A percentile compares a stretch with the other conserved stretches of the same genome.
These are phyloP conservation scores for Sporothrix mexicana DNA, from an alignment of 2,329 filamentous ascomycete genomes.

Conservation along the genomic window DNA sequence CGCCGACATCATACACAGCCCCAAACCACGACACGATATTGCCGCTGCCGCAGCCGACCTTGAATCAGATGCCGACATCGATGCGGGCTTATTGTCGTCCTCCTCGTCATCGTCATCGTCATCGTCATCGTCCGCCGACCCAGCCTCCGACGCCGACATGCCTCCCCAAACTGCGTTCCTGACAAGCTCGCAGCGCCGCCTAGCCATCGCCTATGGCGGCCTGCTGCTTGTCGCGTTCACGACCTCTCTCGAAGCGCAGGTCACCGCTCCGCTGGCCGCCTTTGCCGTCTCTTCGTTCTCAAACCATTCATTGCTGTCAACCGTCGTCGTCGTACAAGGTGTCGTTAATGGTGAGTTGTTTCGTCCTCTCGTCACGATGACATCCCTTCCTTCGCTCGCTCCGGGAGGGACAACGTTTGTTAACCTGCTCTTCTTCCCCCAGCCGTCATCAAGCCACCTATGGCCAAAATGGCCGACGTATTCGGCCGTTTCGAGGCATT, in stretches of 20 bases:
- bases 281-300: constrained; percentile 69
- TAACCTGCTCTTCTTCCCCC: constrained; percentile 23
- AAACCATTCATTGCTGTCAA: constrained; percentile 68
- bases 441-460: constrained; percentile 65
- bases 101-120: not conserved
- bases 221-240: constrained; percentile 67
- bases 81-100: not conserved
- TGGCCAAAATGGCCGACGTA: constrained; percentile 66
- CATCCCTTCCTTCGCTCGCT: not conserved
- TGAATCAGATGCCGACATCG: constrained; percentile 1
- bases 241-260: constrained; percentile 70
- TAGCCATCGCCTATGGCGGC: constrained; percentile 40
- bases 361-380: not conserved
- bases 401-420: not conserved
- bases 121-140: not conserved
- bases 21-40: not conserved
- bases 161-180: constrained; percentile 31
- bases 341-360: constrained; percentile 62
- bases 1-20: constrained; percentile 4
- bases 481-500: constrained; percentile 68
- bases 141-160: constrained; percentile 24
- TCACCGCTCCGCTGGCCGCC: constrained; percentile 63
- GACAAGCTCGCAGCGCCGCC: constrained; percentile 31
- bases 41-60: not conserved
- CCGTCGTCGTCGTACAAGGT: constrained; percentile 67